phyloP scores from a whole-genome alignment of 2,329 filamentous ascomycete species.

The Clarireedia paspali region DNA sequence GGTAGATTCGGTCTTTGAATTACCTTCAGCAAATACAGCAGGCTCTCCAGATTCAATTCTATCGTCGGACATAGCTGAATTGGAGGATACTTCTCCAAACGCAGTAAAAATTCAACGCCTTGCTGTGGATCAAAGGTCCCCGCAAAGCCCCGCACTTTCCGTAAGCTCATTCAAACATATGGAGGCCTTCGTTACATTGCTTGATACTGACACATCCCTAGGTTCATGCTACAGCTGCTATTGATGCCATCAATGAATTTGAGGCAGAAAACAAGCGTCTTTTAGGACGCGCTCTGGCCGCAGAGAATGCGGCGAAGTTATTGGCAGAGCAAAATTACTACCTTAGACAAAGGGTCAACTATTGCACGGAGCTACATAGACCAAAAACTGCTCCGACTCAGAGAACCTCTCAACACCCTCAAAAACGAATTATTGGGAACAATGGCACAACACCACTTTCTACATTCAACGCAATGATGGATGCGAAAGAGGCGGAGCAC shows the following conservation, averaged over 20 bases:
- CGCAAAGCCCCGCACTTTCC: not conserved
- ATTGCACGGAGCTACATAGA: constrained; percentile 14
- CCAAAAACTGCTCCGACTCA: constrained; percentile 16
- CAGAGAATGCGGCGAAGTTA: constrained; percentile 21
- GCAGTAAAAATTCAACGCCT: not conserved
- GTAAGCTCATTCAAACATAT: not conserved
- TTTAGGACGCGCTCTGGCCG: constrained; percentile 12
- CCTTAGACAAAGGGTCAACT: constrained; percentile 18
- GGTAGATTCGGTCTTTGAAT: constrained; percentile 23
- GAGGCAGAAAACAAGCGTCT: constrained; percentile 8
- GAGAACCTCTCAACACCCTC: not conserved
- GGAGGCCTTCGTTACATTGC: not conserved
- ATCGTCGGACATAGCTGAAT: constrained; percentile 19
- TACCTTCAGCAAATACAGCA: constrained; percentile 8
- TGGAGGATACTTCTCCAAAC: constrained; percentile 23
- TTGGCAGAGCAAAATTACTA: constrained; percentile 18
- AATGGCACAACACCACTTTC: constrained; percentile 14
- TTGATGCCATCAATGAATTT: constrained; percentile 8
- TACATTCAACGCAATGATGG: constrained; percentile 16
- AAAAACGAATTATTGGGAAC: not conserved
- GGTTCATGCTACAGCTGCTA: constrained; percentile 4
- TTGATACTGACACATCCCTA: not conserved
- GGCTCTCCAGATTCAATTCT: constrained; percentile 15
- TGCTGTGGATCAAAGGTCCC: not conserved
- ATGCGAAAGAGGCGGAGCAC: not conserved